Conservation (phyloP, 768 basidiomycete genomes). For the Russula olivacea region DNA sequence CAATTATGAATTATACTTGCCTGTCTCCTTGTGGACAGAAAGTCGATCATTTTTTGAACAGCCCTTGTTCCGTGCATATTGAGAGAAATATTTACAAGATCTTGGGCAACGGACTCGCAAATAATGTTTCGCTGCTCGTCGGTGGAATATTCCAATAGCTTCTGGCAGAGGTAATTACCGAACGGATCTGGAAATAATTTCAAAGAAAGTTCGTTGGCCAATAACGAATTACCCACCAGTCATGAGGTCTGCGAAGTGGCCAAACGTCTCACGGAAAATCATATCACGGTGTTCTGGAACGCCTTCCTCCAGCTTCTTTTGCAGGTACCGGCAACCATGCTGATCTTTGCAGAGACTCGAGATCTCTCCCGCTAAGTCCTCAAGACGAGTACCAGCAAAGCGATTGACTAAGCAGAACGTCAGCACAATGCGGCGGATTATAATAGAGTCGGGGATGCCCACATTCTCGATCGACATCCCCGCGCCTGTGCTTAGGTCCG, state of each 20-base stretch:
- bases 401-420: constrained; percentile 66
- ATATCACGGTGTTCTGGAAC: constrained; percentile 95
- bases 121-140: constrained; percentile 97
- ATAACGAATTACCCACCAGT: constrained; percentile 52
- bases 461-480: constrained; percentile 88
- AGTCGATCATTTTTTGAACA: constrained; percentile 99
- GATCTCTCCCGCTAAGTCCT: constrained; percentile 95
- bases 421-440: background rate
- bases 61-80: constrained; percentile 99
- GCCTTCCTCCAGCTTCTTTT: constrained; percentile 98
- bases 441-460: constrained; percentile 28
- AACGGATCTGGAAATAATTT: constrained; percentile 67
- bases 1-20: constrained; percentile 44
- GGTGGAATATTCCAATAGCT: constrained; percentile 91
- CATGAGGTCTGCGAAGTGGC: constrained; percentile 97
- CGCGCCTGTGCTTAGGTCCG: constrained; percentile 91
- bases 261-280: constrained; percentile 98
- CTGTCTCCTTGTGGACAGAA: constrained; percentile 91
- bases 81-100: constrained; percentile 94
- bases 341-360: constrained; percentile 95
- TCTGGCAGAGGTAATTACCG: constrained; percentile 98
- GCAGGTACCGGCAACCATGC: constrained; percentile 95
- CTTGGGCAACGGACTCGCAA: constrained; percentile 95
- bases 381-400: constrained; percentile 91
- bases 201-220: background rate